phyloP scores from a whole-genome alignment of 768 basidiomycete species.

The Tremella yokohamensis region DNA sequence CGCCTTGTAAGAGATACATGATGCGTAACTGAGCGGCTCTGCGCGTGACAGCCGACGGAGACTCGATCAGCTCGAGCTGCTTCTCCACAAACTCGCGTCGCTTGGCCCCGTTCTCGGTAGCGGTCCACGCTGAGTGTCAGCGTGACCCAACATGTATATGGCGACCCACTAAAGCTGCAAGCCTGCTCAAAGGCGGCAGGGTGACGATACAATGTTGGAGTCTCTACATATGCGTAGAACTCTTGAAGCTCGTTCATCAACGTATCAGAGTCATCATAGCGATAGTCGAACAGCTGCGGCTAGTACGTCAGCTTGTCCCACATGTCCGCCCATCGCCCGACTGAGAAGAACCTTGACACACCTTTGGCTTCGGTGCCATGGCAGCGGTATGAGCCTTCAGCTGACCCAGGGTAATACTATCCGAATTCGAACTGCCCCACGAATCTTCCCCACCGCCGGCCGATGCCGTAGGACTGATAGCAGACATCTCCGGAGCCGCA shows the following conservation, averaged over 20 bases:
- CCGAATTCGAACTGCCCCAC: slow-evolving; percentile 6
- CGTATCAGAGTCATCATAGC: slow-evolving; percentile 93
- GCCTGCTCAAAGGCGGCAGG: not conserved
- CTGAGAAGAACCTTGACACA: slow-evolving; percentile 12
- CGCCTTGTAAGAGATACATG: slow-evolving; percentile 90
- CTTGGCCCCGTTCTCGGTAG: slow-evolving; percentile 58
- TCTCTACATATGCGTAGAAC: slow-evolving; percentile 96
- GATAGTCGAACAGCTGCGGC: slow-evolving; percentile 66
- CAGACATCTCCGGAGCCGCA: no score
- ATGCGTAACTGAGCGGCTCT: slow-evolving; percentile 81
- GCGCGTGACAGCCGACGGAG: slow-evolving; percentile 74
- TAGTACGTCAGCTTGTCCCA: slow-evolving; percentile 9
- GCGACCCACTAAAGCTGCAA: not conserved
- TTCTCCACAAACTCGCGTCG: slow-evolving; percentile 71
- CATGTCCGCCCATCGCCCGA: no score
- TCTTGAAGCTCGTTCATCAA: slow-evolving; percentile 95
- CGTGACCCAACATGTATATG: not conserved
- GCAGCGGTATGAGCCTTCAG: slow-evolving; percentile 37
- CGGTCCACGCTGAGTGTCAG: slow-evolving; percentile 64
- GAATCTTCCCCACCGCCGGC: no score
- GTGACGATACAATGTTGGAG: slow-evolving; percentile 62
- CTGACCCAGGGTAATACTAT: slow-evolving; percentile 47
- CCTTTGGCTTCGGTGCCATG: slow-evolving; percentile 37
- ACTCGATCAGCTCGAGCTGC: slow-evolving; percentile 81
- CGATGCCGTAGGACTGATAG: no score